Evolutionary conservation across 2,329 filamentous ascomycete genomes (phyloP).

Genomic region (Aspergillus niger): DNA sequence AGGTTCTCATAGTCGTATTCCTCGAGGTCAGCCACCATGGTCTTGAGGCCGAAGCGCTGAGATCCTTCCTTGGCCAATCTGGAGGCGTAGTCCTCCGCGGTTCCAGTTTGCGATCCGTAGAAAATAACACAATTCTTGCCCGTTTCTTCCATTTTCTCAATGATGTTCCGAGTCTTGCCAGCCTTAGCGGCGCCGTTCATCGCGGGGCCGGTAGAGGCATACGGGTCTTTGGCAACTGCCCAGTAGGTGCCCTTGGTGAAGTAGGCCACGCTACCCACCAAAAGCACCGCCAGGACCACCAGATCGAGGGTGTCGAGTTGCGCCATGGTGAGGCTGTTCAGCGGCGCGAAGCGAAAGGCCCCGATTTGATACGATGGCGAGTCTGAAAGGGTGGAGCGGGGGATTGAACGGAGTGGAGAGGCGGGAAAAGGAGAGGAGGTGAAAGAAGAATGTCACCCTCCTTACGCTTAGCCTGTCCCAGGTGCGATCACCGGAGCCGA

Average conservation of each 20-base stretch:
- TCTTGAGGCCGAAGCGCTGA: slow-evolving; percentile 92
- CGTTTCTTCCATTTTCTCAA: slow-evolving; percentile 94
- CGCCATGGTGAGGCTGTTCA: slow-evolving; percentile 63
- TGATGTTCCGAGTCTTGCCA: slow-evolving; percentile 84
- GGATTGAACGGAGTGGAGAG: slow-evolving; percentile 10
- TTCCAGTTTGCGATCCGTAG: slow-evolving; percentile 97
- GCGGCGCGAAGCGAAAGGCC: slow-evolving; percentile 5
- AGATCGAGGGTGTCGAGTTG: slow-evolving; percentile 96
- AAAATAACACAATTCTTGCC: slow-evolving; percentile 98
- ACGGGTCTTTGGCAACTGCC: slow-evolving; percentile 82
- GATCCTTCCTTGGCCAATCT: slow-evolving; percentile 95
- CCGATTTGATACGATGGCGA: neutral
- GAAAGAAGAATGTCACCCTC: slow-evolving; percentile 10
- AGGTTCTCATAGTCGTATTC: slow-evolving; percentile 97
- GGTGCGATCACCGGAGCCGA: slow-evolving; percentile 9
- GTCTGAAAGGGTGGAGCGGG: slow-evolving; percentile 1
- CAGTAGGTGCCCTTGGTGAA: slow-evolving; percentile 95
- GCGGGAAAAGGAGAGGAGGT: slow-evolving; percentile 8
- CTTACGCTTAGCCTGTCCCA: slow-evolving; percentile 10
- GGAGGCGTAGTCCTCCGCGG: slow-evolving; percentile 96
- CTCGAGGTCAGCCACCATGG: slow-evolving; percentile 96
- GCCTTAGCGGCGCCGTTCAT: slow-evolving; percentile 70
- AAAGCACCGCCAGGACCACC: slow-evolving; percentile 80
- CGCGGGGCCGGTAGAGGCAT: slow-evolving; percentile 66
- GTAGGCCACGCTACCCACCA: slow-evolving; percentile 87